A percentile compares a stretch with the other conserved stretches of the same genome.
Conservation (phyloP, 768 basidiomycete genomes). For the Tylopilus sp. region DNA sequence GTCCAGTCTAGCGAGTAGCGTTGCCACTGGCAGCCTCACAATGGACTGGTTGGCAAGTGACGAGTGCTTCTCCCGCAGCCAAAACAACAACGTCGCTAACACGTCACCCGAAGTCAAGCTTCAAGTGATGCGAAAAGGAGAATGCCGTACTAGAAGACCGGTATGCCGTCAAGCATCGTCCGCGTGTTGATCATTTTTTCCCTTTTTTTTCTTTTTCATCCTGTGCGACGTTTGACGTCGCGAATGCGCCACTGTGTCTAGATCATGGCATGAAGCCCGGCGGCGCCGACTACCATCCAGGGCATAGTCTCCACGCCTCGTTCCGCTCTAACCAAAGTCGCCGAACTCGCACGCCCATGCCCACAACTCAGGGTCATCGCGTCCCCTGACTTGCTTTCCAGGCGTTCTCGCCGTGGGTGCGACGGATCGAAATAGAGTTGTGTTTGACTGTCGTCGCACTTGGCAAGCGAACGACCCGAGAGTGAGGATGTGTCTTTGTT, state of each 20-base stretch:
- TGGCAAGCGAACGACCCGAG: neutral
- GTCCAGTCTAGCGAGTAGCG: no score
- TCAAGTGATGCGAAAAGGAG: no score
- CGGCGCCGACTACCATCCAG: neutral
- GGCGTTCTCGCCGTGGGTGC: no score
- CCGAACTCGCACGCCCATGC: neutral
- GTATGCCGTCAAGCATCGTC: no score
- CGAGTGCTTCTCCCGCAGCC: neutral
- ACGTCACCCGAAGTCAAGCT: neutral
- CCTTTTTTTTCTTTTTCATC: neutral
- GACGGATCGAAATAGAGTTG: conserved; percentile 2
- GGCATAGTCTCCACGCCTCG: neutral
- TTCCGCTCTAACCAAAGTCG: neutral
- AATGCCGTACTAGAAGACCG: neutral
- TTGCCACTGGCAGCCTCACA: no score
- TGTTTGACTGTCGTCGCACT: conserved; percentile 3
- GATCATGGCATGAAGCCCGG: neutral
- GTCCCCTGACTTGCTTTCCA: neutral
- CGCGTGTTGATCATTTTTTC: no score
- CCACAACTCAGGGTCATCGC: neutral
- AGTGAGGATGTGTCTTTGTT: neutral
- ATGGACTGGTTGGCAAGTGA: no score
- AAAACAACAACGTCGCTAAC: neutral
- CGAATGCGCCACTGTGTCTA: neutral
- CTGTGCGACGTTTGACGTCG: no score